These are phyloP conservation scores for Ceratocystis huliohia DNA, from an alignment of 2,329 filamentous ascomycete species.

Conservation along the genomic window DNA sequence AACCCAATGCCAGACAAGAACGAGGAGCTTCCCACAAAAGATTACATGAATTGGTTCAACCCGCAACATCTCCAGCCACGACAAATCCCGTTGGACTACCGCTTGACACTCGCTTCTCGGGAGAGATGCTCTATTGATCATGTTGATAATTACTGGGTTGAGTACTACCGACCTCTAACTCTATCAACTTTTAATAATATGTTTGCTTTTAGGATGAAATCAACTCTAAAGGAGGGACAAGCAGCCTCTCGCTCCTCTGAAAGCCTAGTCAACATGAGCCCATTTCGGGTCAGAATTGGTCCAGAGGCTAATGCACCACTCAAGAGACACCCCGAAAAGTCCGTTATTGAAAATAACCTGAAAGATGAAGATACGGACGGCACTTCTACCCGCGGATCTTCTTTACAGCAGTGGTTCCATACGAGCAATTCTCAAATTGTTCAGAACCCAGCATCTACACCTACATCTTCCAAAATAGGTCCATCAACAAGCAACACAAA, in stretches of 20 bases:
- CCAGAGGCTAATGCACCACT: conserved; percentile 31
- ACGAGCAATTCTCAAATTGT: not conserved
- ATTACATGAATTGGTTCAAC: conserved; percentile 86
- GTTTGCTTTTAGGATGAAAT: conserved; percentile 86
- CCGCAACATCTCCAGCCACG: conserved; percentile 56
- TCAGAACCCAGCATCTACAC: not conserved
- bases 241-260: conserved; percentile 43
- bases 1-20: conserved; percentile 74
- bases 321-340: conserved; percentile 40
- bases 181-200: conserved; percentile 85
- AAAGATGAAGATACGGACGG: conserved; percentile 34
- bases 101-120: not conserved
- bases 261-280: conserved; percentile 70
- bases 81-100: conserved; percentile 36
- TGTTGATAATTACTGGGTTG: conserved; percentile 92
- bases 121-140: conserved; percentile 37
- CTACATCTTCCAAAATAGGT: not conserved
- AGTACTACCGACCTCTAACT: conserved; percentile 84
- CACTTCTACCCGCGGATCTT: conserved; percentile 35
- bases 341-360: conserved; percentile 51
- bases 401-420: conserved; percentile 47
- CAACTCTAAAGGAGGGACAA: conserved; percentile 59
- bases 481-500: conserved; percentile 30
- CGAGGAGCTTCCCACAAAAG: conserved; percentile 40
- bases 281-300: conserved; percentile 67